Evolutionary conservation across 1,284 basidiomycete species (phyloP).

Genomic region (Meira nashicola): DNA sequence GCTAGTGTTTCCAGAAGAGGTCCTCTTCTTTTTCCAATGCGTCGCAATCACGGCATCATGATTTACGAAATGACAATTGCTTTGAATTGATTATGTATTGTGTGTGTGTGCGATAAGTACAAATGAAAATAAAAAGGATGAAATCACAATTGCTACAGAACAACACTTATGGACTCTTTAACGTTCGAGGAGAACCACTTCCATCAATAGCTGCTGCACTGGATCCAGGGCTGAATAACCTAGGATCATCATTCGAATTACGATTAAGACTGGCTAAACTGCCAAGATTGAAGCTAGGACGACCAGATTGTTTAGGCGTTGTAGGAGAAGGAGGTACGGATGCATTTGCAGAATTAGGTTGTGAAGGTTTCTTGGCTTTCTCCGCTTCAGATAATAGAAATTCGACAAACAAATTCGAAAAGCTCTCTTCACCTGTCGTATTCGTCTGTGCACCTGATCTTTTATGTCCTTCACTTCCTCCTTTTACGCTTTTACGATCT

Average conservation of each 20-base stretch:
- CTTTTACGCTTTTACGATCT: neutral
- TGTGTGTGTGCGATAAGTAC: slow-evolving; percentile 1
- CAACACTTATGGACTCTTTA: neutral
- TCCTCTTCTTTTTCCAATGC: neutral
- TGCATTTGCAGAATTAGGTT: neutral
- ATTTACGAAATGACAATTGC: neutral
- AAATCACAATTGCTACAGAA: neutral
- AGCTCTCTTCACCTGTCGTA: slow-evolving; percentile 13
- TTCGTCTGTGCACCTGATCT: slow-evolving; percentile 27
- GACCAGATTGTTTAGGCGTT: neutral
- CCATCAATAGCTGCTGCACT: neutral
- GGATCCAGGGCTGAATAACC: neutral
- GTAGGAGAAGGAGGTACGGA: neutral
- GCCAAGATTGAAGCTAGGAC: slow-evolving; percentile 8
- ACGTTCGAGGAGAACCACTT: neutral
- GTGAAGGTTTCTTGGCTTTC: slow-evolving; percentile 8
- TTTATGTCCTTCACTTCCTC: slow-evolving; percentile 5
- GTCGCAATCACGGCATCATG: neutral
- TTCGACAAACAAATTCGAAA: slow-evolving; percentile 49
- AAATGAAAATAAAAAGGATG: neutral
- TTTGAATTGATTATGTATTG: neutral
- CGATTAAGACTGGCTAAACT: slow-evolving; percentile 5
- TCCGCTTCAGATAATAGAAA: slow-evolving; percentile 48
- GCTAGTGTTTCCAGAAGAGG: no score
- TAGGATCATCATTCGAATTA: neutral